These are phyloP conservation scores for Cymodocea nodosa DNA, from an alignment of 116 monocot species.

Conservation along the genomic window DNA sequence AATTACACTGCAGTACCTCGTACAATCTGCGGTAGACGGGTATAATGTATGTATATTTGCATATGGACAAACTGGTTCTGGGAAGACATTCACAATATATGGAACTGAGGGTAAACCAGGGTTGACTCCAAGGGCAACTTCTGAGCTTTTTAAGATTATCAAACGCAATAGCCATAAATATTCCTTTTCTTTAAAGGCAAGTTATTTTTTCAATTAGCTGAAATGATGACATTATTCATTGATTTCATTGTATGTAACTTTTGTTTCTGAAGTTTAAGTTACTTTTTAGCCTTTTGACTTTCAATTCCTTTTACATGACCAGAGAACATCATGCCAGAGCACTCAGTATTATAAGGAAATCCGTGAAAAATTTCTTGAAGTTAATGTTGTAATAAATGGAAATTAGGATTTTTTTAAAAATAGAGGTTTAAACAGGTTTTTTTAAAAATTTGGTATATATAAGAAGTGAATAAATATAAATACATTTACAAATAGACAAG, in stretches of 20 bases:
- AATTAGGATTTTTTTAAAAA: no score
- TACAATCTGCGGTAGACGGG: slow-evolving; percentile 94
- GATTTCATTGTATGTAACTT: not conserved
- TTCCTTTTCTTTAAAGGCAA: slow-evolving; percentile 87
- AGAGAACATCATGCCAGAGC: no score
- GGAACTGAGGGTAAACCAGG: slow-evolving; percentile 79
- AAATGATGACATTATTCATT: not conserved
- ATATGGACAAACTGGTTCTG: slow-evolving; percentile 98
- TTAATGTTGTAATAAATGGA: no score
- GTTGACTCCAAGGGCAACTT: slow-evolving; percentile 72
- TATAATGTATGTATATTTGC: slow-evolving; percentile 99
- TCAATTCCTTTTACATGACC: no score
- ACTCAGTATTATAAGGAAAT: no score
- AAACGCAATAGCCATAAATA: slow-evolving; percentile 77
- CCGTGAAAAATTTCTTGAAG: no score
- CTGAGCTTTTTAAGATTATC: slow-evolving; percentile 80
- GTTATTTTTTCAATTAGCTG: not conserved
- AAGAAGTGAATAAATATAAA: no score
- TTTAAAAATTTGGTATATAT: no score
- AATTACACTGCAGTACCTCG: slow-evolving; percentile 61
- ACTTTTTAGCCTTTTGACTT: no score
- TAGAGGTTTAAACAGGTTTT: no score
- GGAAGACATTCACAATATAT: slow-evolving; percentile 96
- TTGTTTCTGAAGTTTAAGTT: not conserved
- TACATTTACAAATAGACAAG: no score